Evolutionary conservation across 306 rosid species (phyloP).

Genomic region (Myrica gale): DNA sequence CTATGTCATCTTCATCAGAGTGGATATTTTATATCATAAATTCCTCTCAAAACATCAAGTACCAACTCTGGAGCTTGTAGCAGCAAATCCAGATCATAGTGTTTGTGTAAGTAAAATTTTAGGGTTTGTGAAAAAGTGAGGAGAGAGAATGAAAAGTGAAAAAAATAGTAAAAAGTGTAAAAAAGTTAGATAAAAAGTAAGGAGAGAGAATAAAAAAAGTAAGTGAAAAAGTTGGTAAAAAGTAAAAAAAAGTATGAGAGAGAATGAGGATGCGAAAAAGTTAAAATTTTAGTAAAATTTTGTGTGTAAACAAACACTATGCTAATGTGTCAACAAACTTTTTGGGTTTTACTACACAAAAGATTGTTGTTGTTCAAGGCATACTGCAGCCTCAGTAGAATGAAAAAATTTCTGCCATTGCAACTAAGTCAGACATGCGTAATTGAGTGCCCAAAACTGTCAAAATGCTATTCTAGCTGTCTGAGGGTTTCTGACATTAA

Average conservation of each 20-base stretch:
- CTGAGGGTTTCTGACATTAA: neutral
- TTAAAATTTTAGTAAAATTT: too few species aligned
- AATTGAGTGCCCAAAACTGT: neutral
- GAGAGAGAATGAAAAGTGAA: too few species aligned
- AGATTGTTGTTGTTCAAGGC: neutral
- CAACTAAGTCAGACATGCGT: slow-evolving; percentile 8
- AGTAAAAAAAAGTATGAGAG: too few species aligned
- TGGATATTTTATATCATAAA: neutral
- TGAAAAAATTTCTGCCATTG: neutral
- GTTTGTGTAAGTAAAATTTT: too few species aligned
- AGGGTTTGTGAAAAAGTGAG: too few species aligned
- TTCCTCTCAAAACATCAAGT: neutral
- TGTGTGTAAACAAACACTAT: too few species aligned
- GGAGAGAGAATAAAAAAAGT: too few species aligned
- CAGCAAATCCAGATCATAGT: neutral
- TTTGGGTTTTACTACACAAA: neutral
- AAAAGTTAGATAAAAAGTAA: too few species aligned
- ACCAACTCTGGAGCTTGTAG: slow-evolving; percentile 6
- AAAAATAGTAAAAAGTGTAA: too few species aligned
- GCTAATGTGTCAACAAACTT: neutral
- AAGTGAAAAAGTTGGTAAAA: too few species aligned
- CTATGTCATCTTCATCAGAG: neutral
- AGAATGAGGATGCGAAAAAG: too few species aligned
- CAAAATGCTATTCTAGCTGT: neutral
- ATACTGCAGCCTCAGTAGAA: neutral